Evolutionary conservation across 2,329 filamentous ascomycete genomes (phyloP), one percentile per base, ranked within the genome.

Genomic region (Aureobasidium uvarum): DNA sequence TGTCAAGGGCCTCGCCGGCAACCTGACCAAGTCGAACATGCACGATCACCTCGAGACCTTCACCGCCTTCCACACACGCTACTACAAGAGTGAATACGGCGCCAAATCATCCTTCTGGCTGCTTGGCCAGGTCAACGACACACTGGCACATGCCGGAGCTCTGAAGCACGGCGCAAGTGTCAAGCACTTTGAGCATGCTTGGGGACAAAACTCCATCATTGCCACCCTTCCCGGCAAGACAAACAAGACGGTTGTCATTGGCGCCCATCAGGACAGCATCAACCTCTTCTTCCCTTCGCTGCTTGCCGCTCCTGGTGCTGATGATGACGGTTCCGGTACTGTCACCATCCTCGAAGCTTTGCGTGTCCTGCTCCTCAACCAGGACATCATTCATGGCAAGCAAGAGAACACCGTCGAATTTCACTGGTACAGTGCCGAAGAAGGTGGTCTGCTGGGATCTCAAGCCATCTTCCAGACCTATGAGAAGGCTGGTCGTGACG

Each of bases 261-360:
- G 94, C 62, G 92, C 93, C 0, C 93, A 97, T 77, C 93, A 96
- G 76, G 94, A 98, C 77, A 96, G 91, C 72, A 96, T 96, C 79
- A 98, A 98, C 78, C 83, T 96, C 52, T 96, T 92, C 80, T 78
- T 96, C 14, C 94, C 93, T 0, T 91, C 89, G 2, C 81, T 96
- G 41, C 83, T 97, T 39, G 85, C 90, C 16, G 93, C 94, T 6
- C 94, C 94, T 0, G 94, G 94, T 52, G 93, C 94, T n/a, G 95
- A 98, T 71, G 94, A 98, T 71, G 94, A 97, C 74, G 94, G 93
- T 68, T 69, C 67, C 23, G 70, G 70, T 8, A 71, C 92, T 1
- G 92, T 98, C 23, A 98, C 94, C 11, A 98, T 96, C 70, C 85
- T 98, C 62, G 94, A 99, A 78, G 91, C 92, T 3, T 85, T 99